Evolutionary conservation across 192 early-diverging fungal species (phyloP), one percentile per base, ranked within the genome.

Genomic region (Podila epigama): DNA sequence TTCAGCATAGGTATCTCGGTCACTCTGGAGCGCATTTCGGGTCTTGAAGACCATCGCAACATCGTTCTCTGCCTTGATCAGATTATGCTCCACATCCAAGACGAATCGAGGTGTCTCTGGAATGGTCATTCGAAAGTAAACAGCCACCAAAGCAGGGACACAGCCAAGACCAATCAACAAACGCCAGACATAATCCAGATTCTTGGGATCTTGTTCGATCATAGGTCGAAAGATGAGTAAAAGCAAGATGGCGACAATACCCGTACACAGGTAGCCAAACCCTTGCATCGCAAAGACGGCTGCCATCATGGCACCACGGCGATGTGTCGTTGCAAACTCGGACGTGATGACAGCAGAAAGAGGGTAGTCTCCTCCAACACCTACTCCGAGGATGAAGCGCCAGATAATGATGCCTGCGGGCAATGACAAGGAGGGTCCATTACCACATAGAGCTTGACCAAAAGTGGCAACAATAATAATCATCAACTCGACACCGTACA

Each of bases 391-490:
- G 57, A 98, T 81, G 59, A 96, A 88, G 27, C 95, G 93, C 95
- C 96, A 97, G 53, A 92, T 88, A 67, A 94, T 84, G 22, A 96
- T 88, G 51, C 82, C 73, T 35, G 83, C 83, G 39, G 75, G 79
- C 50, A 87, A 69, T 33, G 93, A 89, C 50, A 94, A 82, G 52
- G 82, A 84, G 61, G 87, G 82, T 6, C 92, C 90, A 61, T 87
- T 81, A n/a, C 87, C 90, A 67, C 87, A 85, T 52, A 97, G 83
- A 33, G 91, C 83, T 44, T 89, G 91, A 18, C 91, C 93, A 54
- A 98, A 61, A 29, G 95, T 93, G 33, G 89, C 92, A 60, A 95
- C 82, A 67, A 98, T 94, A 73, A 96, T 92, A 75, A 98, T 95
- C 81, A 96, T 91, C 53, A 98, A 85, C 64, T 93, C 92, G 40